phyloP scores from a whole-genome alignment of 2,329 filamentous ascomycete genomes.

The Rachicladosporium sp. region DNA sequence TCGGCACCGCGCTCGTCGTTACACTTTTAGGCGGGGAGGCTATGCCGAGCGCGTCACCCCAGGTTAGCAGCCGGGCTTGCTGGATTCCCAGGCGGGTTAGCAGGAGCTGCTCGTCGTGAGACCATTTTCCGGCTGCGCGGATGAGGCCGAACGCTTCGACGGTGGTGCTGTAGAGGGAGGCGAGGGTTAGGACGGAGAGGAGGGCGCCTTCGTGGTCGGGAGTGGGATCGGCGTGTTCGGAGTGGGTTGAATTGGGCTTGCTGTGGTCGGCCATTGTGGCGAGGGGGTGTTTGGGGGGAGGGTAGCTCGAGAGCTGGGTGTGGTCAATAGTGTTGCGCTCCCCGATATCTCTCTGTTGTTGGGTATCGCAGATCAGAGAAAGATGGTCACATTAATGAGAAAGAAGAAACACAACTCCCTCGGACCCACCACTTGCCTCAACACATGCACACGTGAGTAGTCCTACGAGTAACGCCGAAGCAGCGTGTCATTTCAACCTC shows the following conservation, averaged over 20 bases:
- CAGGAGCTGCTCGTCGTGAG: conserved; percentile 31
- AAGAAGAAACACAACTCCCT: no score
- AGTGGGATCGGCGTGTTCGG: conserved; percentile 11
- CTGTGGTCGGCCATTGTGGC: conserved; percentile 5
- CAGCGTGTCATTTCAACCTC: no score
- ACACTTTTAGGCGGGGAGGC: conserved; percentile 31
- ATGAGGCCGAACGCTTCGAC: conserved; percentile 37
- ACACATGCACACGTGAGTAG: no score
- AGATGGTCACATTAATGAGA: no score
- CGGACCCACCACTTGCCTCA: no score
- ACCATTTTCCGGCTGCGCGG: conserved; percentile 30
- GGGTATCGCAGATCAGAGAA: no score
- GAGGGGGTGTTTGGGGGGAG: no score
- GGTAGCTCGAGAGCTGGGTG: no score
- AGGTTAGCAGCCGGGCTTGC: conserved; percentile 36
- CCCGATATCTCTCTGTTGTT: no score
- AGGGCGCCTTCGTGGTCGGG: conserved; percentile 22
- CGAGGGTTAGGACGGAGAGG: conserved; percentile 29
- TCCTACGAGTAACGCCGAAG: no score
- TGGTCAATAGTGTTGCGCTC: no score
- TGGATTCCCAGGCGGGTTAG: conserved; percentile 34
- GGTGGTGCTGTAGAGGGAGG: conserved; percentile 34
- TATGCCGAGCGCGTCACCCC: conserved; percentile 36
- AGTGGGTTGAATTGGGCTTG: conserved; percentile 12
- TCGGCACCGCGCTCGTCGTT: conserved; percentile 32